Percentiles rank a stretch among this genome's conserved stretches.
phyloP scores from a whole-genome alignment of 2,329 filamentous ascomycete species.

The Chaetomiaceae sp. region DNA sequence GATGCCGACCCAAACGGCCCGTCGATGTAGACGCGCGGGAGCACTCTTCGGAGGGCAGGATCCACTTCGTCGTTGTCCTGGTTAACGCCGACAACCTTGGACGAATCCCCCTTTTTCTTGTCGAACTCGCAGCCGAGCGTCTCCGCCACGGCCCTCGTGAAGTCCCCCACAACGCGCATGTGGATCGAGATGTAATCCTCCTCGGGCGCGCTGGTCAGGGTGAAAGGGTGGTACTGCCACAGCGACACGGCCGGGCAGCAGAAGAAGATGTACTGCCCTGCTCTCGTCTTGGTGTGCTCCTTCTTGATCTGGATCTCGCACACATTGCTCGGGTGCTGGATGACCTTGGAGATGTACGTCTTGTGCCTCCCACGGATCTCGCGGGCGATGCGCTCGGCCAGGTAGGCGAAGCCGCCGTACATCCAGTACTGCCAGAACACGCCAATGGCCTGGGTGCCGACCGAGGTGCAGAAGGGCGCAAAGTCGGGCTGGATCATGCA shows the following conservation, averaged over 20 bases:
- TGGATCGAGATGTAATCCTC: slow-evolving; percentile 89
- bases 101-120: slow-evolving; percentile 49
- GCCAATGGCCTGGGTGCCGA: slow-evolving; percentile 61
- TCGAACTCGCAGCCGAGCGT: slow-evolving; percentile 73
- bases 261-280: slow-evolving; percentile 84
- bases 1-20: slow-evolving; percentile 83
- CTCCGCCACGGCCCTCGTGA: slow-evolving; percentile 65
- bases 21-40: slow-evolving; percentile 77
- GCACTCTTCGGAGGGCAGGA: slow-evolving; percentile 64
- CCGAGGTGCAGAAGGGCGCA: slow-evolving; percentile 69
- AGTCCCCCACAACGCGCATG: slow-evolving; percentile 77
- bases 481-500: slow-evolving; percentile 87
- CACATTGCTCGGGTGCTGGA: slow-evolving; percentile 84
- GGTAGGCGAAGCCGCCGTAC: slow-evolving; percentile 75
- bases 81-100: slow-evolving; percentile 65
- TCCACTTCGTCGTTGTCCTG: slow-evolving; percentile 57
- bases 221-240: slow-evolving; percentile 88
- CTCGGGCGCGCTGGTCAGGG: slow-evolving; percentile 78
- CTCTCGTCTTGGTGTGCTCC: slow-evolving; percentile 73
- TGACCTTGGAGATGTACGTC: slow-evolving; percentile 83
- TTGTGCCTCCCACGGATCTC: slow-evolving; percentile 76
- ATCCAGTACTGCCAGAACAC: slow-evolving; percentile 89
- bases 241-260: slow-evolving; percentile 81
- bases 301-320: slow-evolving; percentile 92
- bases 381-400: slow-evolving; percentile 72